phyloP scores from a whole-genome alignment of 129 eudicot genomes.

The Escallonia herrerae region DNA sequence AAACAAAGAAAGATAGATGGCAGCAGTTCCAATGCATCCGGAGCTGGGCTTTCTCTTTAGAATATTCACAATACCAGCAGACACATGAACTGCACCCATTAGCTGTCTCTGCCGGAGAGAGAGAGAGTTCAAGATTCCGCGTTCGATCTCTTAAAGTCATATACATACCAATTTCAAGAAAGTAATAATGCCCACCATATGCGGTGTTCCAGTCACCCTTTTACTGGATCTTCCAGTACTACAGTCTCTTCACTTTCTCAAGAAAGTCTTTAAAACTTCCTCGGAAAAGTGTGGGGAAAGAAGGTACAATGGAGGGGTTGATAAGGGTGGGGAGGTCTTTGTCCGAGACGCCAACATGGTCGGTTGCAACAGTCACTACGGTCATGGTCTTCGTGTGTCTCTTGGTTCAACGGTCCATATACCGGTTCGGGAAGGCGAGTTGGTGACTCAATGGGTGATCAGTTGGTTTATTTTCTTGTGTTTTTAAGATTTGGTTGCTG shows the following conservation, averaged over 20 bases:
- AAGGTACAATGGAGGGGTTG: constrained; percentile 40
- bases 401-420: constrained; percentile 68
- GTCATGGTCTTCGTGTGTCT: constrained; percentile 84
- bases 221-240: constrained; percentile 25
- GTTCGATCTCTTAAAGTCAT: constrained; percentile 10
- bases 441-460: neutral
- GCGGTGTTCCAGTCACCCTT: constrained; percentile 22
- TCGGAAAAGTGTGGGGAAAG: neutral
- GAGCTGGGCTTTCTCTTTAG: constrained; percentile 21
- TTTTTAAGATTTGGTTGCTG: neutral
- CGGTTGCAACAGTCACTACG: constrained; percentile 87
- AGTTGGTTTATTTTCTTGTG: neutral
- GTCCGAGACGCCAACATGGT: constrained; percentile 98
- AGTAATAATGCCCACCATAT: constrained; percentile 30
- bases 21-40: constrained; percentile 44
- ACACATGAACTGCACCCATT: constrained; percentile 5
- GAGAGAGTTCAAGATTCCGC: constrained; percentile 27
- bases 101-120: neutral
- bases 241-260: neutral
- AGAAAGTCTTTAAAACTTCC: constrained; percentile 16
- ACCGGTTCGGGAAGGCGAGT: constrained; percentile 81
- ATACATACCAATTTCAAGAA: constrained; percentile 11
- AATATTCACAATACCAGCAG: constrained; percentile 6
- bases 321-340: constrained; percentile 77
- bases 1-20: constrained; percentile 16